Evolutionary conservation across 495 filamentous ascomycete species (phyloP).

Genomic region (Aspergillus hancockii): DNA sequence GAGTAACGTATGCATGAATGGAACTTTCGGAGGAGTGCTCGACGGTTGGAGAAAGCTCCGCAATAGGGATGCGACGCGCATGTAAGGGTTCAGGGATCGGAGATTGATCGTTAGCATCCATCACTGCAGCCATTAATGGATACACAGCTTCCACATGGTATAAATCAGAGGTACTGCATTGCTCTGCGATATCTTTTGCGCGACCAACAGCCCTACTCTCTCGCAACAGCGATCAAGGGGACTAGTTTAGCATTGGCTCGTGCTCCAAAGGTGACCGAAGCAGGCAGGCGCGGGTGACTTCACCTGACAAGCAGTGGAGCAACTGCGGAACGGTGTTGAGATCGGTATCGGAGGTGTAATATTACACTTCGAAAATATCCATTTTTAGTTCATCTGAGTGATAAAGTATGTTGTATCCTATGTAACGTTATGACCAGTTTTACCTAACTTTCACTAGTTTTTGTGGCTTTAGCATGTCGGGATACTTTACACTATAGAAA

Average conservation of each 20-base stretch:
- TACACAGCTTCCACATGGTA: slow-evolving; percentile 19
- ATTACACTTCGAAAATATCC: slow-evolving; percentile 10
- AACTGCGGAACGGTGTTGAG: neutral
- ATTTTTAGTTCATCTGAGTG: neutral
- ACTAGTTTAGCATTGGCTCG: neutral
- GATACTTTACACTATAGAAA: neutral
- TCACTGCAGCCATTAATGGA: slow-evolving; percentile 26
- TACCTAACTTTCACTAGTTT: no score
- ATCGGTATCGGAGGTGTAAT: slow-evolving; percentile 26
- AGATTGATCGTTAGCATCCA: slow-evolving; percentile 34
- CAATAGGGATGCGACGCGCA: slow-evolving; percentile 58
- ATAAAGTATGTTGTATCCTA: neutral
- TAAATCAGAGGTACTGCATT: slow-evolving; percentile 16
- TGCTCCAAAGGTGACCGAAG: neutral
- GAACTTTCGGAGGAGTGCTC: slow-evolving; percentile 30
- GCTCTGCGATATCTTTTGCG: neutral
- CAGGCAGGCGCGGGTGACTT: neutral
- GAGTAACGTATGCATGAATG: slow-evolving; percentile 71
- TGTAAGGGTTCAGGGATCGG: slow-evolving; percentile 25
- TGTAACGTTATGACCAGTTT: neutral
- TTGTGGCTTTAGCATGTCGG: neutral
- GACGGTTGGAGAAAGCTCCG: slow-evolving; percentile 62
- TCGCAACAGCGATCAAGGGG: neutral
- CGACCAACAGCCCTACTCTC: neutral
- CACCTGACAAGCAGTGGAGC: neutral